Evolutionary conservation across 176 grass and related monocot species (phyloP), one percentile per base, ranked within the genome.

Genomic region (Puya raimondii): DNA sequence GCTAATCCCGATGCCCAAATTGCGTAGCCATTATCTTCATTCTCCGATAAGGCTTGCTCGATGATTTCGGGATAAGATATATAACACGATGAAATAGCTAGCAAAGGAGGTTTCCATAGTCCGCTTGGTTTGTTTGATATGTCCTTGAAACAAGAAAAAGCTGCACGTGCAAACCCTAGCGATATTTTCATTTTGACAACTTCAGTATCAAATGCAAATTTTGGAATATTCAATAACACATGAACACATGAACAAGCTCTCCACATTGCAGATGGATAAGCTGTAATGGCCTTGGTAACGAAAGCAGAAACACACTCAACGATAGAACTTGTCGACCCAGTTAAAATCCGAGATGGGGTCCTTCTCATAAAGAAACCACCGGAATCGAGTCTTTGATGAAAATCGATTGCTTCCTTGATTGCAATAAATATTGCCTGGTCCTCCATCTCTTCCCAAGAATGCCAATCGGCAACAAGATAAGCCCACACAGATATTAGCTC

Each of bases 381-480:
- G 20, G 61, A 78, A 47, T 88, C 82, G 65, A 87, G 86, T 76
- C 80, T 88, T 76, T 76, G 75, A 72, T 81, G 78, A 53, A 91
- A 87, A 88, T 81, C 83, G 48, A 88, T 63, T 58, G 74, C 75
- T 86, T 96, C 88, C 70, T 86, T 87, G 53, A 96, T 86, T 53
- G 85, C 72, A 9, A 84, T 76, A 65, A 96, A 96, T 71, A 96
- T 69, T 47, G 79, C 85, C 66, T 91, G 80, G 82, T 96, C 88
- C 72, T 91, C 91, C 74, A 84, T 86, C 80, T 96, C 91, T 66
- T 91, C 91, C 91, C 88, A 96, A 9, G 80, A 81, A 70, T 96
- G 77, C 85, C 81, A 96, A 47, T 63, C 79, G 15, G 82, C 74
- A 65, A 96, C 78, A 47, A 53, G 79, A 49, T 88, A 80, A 78